A percentile compares a stretch with the other conserved stretches of the same genome.
Conservation (phyloP, 306 rosid species). For the Betula pendula region DNA sequence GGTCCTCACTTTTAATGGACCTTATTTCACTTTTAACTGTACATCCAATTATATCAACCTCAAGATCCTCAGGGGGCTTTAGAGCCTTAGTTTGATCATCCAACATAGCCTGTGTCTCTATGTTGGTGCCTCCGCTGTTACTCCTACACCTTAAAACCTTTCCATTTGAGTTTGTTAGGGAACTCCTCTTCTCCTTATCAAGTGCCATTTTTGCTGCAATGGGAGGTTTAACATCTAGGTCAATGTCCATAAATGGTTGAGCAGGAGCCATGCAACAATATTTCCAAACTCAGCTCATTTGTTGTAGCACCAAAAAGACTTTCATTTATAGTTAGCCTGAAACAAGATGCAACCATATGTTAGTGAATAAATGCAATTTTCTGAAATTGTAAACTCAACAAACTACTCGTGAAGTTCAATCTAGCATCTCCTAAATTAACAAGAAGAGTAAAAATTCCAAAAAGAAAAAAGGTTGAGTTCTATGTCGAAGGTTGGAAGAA, state of each 20-base stretch:
- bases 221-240: slow-evolving; percentile 36
- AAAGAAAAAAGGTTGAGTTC: neutral
- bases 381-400: slow-evolving; percentile 10
- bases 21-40: slow-evolving; percentile 46
- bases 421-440: neutral
- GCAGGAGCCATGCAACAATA: slow-evolving; percentile 37
- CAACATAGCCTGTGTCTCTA: slow-evolving; percentile 47
- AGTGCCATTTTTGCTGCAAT: slow-evolving; percentile 26
- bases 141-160: slow-evolving; percentile 37
- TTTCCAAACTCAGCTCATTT: slow-evolving; percentile 20
- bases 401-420: neutral
- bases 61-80: slow-evolving; percentile 44
- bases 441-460: neutral
- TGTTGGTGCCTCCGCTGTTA: slow-evolving; percentile 29
- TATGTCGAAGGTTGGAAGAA: neutral
- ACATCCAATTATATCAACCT: slow-evolving; percentile 62
- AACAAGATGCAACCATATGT: slow-evolving; percentile 23
- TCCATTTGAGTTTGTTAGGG: slow-evolving; percentile 21
- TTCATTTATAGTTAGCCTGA: slow-evolving; percentile 24
- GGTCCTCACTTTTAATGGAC: slow-evolving; percentile 56
- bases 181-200: slow-evolving; percentile 29
- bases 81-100: slow-evolving; percentile 38
- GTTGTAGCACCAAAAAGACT: slow-evolving; percentile 6
- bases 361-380: slow-evolving; percentile 10
- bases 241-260: slow-evolving; percentile 30